Evolutionary conservation across 306 rosid species (phyloP), one percentile per base, ranked within the genome.

Genomic region (Hylodesmum podocarpum): DNA sequence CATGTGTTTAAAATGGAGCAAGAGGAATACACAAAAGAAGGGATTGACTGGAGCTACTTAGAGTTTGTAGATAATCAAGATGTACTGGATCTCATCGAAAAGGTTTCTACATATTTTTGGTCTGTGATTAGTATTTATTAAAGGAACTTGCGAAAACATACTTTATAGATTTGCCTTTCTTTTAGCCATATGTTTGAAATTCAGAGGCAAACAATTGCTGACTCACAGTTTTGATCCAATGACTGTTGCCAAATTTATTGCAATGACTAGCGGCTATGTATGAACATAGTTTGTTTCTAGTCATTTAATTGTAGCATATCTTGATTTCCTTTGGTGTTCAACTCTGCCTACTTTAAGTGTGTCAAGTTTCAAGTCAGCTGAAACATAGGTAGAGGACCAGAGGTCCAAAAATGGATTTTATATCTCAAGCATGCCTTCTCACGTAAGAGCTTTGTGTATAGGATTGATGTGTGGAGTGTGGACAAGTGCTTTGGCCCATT

Each of bases 1-100:
- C 96, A 91, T 67, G 97, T 94, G 54, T 94, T 94, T 96, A 94
- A 91, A 93, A 72, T 88, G 90, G 93, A 91, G 85, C 97, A 94
- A 89, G 98, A 91, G 82, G 90, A 86, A 81, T 94, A 91, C 81
- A 88, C 88, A 41, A 85, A 83, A 80, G 93, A 94, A 84, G 89
- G 76, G 82, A 94, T 94, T 78, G 83, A 89, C 49, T 94, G 97
- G 98, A 91, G 96, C 87, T 91, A 94, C 90, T 84, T 94, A 78
- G 94, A 85, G 69, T 94, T 87, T 86, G 84, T 91, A 51, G 98
- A 91, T 85, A 94, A 94, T 82, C 97, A 91, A 80, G 97, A 90
- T 75, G 90, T 90, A 76, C 82, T 94, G 33, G 96, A 94, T 87
- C 97, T 94, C 82, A 90, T 91, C 70, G 98, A 94, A 87, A 92